Evolutionary conservation across 805 yeast genomes (phyloP).

Genomic region (Metschnikowia reukaufii): DNA sequence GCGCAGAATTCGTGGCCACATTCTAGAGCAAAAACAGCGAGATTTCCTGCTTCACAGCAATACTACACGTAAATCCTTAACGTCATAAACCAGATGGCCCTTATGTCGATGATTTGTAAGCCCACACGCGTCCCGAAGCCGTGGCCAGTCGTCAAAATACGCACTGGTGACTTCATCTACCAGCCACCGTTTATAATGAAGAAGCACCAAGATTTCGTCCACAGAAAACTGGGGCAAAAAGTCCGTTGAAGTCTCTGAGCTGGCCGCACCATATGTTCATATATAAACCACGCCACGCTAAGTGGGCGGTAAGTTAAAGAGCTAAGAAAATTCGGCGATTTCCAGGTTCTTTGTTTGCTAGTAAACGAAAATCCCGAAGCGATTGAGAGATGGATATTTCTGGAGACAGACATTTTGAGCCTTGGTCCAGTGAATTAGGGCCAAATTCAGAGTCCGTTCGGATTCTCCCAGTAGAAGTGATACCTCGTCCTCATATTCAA

Average conservation of each 20-base stretch:
- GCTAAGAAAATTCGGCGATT: constrained; percentile 14
- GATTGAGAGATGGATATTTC: background rate
- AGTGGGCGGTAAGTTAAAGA: constrained; percentile 11
- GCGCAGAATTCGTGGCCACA: constrained; percentile 76
- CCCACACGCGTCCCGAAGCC: constrained; percentile 31
- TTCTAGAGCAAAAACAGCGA: constrained; percentile 47
- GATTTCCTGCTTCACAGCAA: constrained; percentile 63
- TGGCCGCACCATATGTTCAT: constrained; percentile 24
- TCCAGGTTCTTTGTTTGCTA: constrained; percentile 4
- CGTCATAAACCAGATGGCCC: background rate
- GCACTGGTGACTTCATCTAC: constrained; percentile 38
- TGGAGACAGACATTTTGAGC: background rate
- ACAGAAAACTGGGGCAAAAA: constrained; percentile 29
- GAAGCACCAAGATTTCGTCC: constrained; percentile 36
- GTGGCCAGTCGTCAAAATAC: constrained; percentile 32
- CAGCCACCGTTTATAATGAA: constrained; percentile 42
- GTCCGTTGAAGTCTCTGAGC: constrained; percentile 23
- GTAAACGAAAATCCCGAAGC: background rate
- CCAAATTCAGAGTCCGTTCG: background rate
- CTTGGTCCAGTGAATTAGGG: background rate
- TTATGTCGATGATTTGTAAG: constrained; percentile 12
- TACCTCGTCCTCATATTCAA: constrained; percentile 26
- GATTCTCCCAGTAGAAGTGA: constrained; percentile 5
- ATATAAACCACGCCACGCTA: constrained; percentile 23
- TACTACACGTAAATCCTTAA: constrained; percentile 46